These are phyloP conservation scores for Penicillium paneum DNA, from an alignment of 2,329 filamentous ascomycete species.

Conservation along the genomic window DNA sequence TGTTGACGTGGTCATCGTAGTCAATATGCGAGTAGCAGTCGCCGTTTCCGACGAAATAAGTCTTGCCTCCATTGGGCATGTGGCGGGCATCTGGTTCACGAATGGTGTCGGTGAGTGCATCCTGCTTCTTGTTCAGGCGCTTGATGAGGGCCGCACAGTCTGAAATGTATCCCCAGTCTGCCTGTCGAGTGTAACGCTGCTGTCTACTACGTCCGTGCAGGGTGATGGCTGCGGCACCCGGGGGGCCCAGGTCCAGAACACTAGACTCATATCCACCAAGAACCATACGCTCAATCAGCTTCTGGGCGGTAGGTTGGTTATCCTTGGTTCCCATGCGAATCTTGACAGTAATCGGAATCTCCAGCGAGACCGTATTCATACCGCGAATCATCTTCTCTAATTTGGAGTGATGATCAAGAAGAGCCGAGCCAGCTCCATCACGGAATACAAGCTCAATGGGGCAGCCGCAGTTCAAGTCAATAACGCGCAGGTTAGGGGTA, in stretches of 20 bases:
- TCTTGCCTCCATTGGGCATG: slow-evolving; percentile 65
- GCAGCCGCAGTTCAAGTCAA: slow-evolving; percentile 96
- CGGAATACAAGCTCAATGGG: slow-evolving; percentile 93
- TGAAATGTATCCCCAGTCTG: slow-evolving; percentile 94
- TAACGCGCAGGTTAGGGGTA: slow-evolving; percentile 78
- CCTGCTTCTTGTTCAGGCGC: slow-evolving; percentile 67
- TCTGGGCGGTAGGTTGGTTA: slow-evolving; percentile 72
- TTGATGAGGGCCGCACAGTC: slow-evolving; percentile 84
- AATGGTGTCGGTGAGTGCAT: slow-evolving; percentile 69
- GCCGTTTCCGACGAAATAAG: slow-evolving; percentile 94
- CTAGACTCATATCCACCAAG: slow-evolving; percentile 73
- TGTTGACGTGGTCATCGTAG: slow-evolving; percentile 73
- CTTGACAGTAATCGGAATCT: slow-evolving; percentile 90
- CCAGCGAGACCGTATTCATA: slow-evolving; percentile 90
- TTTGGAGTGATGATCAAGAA: slow-evolving; percentile 84
- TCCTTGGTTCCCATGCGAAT: slow-evolving; percentile 88
- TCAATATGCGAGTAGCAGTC: slow-evolving; percentile 93
- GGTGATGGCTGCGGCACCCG: slow-evolving; percentile 90
- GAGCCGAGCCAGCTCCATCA: slow-evolving; percentile 80
- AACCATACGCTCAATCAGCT: slow-evolving; percentile 76
- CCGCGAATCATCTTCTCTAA: slow-evolving; percentile 91
- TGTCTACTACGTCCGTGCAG: slow-evolving; percentile 90
- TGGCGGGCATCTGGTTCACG: slow-evolving; percentile 72
- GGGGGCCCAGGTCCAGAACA: slow-evolving; percentile 64
- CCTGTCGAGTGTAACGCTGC: slow-evolving; percentile 85